Percentiles rank a stretch among this genome's conserved stretches.
Evolutionary conservation across 345 rosid genomes (phyloP).

Genomic region (Turritis glabra): DNA sequence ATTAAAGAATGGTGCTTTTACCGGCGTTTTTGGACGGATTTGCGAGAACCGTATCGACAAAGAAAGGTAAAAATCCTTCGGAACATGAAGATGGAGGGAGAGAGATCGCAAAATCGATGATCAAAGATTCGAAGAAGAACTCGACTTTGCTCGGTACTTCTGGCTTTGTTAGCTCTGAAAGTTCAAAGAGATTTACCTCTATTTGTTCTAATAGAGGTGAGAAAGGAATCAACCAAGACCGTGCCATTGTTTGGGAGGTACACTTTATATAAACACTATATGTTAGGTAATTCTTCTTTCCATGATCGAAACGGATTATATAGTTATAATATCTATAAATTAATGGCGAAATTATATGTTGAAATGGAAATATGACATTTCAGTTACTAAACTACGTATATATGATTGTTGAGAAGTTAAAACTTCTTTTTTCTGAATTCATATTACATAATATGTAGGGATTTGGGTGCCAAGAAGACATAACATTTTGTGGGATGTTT

Average conservation of each 20-base stretch:
- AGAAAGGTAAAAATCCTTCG: constrained; percentile 45
- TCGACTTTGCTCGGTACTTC: constrained; percentile 60
- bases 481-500: constrained; percentile 78
- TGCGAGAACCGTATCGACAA: constrained; percentile 56
- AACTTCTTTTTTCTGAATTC: neutral
- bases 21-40: constrained; percentile 68
- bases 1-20: constrained; percentile 50
- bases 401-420: neutral
- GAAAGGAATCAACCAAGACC: constrained; percentile 85
- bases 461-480: constrained; percentile 87
- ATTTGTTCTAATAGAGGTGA: constrained; percentile 76
- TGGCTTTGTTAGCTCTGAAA: constrained; percentile 51
- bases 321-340: neutral
- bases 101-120: constrained; percentile 65
- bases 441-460: constrained; percentile 45
- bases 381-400: neutral
- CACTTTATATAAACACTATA: neutral
- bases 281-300: constrained; percentile 18
- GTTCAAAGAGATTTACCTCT: constrained; percentile 53
- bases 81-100: constrained; percentile 50
- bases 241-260: constrained; percentile 87
- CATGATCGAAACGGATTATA: constrained; percentile 4
- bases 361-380: constrained; percentile 1
- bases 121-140: constrained; percentile 70
- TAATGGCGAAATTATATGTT: neutral